Evolutionary conservation across 108 stramenopile genomes (phyloP).

Genomic region (Seminavis robusta): DNA sequence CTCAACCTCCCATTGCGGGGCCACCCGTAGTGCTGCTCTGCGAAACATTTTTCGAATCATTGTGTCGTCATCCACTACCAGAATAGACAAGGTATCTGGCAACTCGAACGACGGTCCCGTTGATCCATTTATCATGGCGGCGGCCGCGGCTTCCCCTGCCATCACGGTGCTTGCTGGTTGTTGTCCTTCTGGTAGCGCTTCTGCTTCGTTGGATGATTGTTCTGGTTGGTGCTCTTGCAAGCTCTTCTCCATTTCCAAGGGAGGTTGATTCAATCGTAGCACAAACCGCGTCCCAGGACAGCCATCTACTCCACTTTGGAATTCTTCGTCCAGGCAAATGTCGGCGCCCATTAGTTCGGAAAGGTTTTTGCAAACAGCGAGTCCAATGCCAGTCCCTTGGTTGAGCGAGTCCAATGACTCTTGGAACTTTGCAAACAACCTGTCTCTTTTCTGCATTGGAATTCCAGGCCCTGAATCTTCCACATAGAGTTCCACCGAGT

Average conservation of each 20-base stretch:
- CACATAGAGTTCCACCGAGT: conserved; percentile 18
- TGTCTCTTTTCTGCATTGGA: conserved; percentile 30
- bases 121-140: too few relatives aligned
- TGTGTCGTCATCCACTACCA: conserved; percentile 27
- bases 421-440: conserved; percentile 42
- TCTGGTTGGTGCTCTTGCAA: too few relatives aligned
- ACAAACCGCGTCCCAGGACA: conserved; percentile 16
- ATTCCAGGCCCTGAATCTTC: conserved; percentile 57
- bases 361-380: conserved; percentile 10
- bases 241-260: not conserved
- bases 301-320: conserved; percentile 10
- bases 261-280: too few relatives aligned
- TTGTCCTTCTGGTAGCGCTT: too few relatives aligned
- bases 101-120: too few relatives aligned
- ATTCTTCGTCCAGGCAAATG: conserved; percentile 13
- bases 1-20: conserved; percentile 9
- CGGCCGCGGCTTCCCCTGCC: too few relatives aligned
- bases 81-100: conserved; percentile 13
- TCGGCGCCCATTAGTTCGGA: conserved; percentile 13
- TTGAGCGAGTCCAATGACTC: conserved; percentile 36
- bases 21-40: conserved; percentile 5
- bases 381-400: conserved; percentile 39
- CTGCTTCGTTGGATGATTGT: too few relatives aligned
- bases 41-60: conserved; percentile 23
- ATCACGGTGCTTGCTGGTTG: too few relatives aligned